phyloP scores from a whole-genome alignment of 176 grass and related monocot species.

The Themeda triandra region DNA sequence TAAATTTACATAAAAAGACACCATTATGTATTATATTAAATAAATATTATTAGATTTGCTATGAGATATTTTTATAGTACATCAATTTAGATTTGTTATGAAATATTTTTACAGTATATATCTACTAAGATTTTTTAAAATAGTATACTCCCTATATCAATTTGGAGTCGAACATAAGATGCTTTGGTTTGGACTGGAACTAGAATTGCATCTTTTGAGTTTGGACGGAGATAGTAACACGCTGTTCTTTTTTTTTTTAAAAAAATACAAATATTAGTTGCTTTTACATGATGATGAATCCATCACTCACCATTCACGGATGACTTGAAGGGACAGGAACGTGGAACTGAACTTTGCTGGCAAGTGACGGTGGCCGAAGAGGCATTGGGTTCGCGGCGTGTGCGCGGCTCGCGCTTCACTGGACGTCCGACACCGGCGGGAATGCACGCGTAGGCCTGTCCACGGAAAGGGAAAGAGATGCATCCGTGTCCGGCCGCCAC shows the following conservation, averaged over 20 bases:
- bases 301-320: not conserved
- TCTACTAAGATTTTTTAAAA: too few relatives aligned
- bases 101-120: too few relatives aligned
- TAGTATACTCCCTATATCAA: too few relatives aligned
- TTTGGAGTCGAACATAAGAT: too few relatives aligned
- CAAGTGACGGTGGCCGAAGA: not conserved
- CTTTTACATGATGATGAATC: not conserved
- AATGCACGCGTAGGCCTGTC: not conserved
- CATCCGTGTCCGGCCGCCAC: not conserved
- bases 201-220: not conserved
- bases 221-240: not conserved
- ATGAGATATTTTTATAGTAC: too few relatives aligned
- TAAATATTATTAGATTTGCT: too few relatives aligned
- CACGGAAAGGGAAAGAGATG: conserved; percentile 3
- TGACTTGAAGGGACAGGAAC: conserved; percentile 16
- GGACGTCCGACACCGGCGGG: conserved; percentile 22
- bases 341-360: not conserved
- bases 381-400: not conserved
- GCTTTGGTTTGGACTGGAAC: not conserved
- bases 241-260: not conserved
- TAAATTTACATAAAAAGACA: not conserved
- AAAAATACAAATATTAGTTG: not conserved
- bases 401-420: not conserved
- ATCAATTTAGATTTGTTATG: not conserved
- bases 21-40: not conserved